Conservation (phyloP, 2,329 filamentous ascomycete genomes). For the Aspergillus fijiensis region DNA sequence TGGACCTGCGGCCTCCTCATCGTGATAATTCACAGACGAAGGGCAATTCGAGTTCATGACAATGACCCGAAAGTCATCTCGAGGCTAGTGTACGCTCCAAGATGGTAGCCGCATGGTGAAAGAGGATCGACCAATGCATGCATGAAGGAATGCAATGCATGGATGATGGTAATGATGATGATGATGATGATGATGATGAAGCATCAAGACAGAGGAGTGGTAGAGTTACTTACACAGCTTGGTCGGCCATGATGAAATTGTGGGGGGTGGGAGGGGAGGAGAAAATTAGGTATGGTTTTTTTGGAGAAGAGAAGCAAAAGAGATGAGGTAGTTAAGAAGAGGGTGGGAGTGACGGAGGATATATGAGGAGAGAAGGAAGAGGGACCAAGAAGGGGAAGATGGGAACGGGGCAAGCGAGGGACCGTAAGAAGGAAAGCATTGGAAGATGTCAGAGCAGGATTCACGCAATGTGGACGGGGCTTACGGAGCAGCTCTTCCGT, state of each 20-base stretch:
- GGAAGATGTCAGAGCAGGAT: slow-evolving; percentile 20
- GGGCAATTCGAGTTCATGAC: background rate
- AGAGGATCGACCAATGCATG: slow-evolving; percentile 10
- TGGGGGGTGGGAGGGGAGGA: slow-evolving; percentile 11
- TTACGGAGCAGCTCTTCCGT: slow-evolving; percentile 41
- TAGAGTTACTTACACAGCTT: slow-evolving; percentile 45
- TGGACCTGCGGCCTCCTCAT: background rate
- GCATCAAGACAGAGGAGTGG: slow-evolving; percentile 6
- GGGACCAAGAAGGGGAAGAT: slow-evolving; percentile 11
- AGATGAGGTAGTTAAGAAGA: slow-evolving; percentile 11
- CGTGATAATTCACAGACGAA: background rate
- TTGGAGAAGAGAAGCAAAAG: slow-evolving; percentile 10
- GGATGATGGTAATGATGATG: background rate
- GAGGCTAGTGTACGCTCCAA: background rate
- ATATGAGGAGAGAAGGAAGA: slow-evolving; percentile 1
- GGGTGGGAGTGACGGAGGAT: slow-evolving; percentile 12
- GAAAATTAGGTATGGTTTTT: slow-evolving; percentile 6
- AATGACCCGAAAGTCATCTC: background rate
- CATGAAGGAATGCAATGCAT: slow-evolving; percentile 4
- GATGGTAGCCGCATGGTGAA: background rate
- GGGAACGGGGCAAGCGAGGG: slow-evolving; percentile 22
- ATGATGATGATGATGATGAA: background rate
- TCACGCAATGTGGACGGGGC: slow-evolving; percentile 17
- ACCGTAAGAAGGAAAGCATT: slow-evolving; percentile 24
- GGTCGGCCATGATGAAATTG: slow-evolving; percentile 42